These are phyloP conservation scores for Fragaria nilgerrensis DNA, from an alignment of 306 rosid genomes.

Conservation along the genomic window DNA sequence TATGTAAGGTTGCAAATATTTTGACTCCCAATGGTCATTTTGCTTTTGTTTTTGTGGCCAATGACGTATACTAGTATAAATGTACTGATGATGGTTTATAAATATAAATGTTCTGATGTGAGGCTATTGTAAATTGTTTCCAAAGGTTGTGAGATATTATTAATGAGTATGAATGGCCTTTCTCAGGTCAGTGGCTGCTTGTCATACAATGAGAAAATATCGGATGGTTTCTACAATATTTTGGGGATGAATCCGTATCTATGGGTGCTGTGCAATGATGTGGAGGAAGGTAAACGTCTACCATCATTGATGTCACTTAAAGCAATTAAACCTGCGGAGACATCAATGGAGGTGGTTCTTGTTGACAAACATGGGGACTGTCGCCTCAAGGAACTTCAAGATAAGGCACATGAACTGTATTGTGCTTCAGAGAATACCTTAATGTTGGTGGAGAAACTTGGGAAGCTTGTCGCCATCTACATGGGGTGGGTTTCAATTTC, in stretches of 20 bases:
- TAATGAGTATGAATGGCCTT: conserved; percentile 1
- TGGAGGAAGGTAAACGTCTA: conserved; percentile 54
- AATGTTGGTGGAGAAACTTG: conserved; percentile 79
- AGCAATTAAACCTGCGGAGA: conserved; percentile 57
- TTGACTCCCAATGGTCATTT: neutral
- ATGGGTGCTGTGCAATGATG: conserved; percentile 89
- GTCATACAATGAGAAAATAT: conserved; percentile 86
- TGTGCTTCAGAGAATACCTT: conserved; percentile 62
- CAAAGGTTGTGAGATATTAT: neutral
- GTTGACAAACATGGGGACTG: conserved; percentile 69
- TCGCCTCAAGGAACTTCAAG: conserved; percentile 78
- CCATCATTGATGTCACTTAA: conserved; percentile 73
- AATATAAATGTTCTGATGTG: neutral
- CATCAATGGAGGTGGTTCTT: conserved; percentile 86
- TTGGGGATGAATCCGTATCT: conserved; percentile 97
- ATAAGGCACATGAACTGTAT: conserved; percentile 78
- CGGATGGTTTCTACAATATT: conserved; percentile 90
- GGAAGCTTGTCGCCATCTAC: conserved; percentile 83
- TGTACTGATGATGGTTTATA: neutral
- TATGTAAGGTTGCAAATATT: neutral
- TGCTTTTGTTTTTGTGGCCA: neutral
- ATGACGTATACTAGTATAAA: neutral
- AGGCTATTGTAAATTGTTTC: neutral
- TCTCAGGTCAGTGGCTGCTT: conserved; percentile 88
- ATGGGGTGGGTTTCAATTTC: conserved; percentile 68